A percentile compares a stretch with the other conserved stretches of the same genome.
Evolutionary conservation across 768 basidiomycete species (phyloP).

Genomic region (Suillus discolor): DNA sequence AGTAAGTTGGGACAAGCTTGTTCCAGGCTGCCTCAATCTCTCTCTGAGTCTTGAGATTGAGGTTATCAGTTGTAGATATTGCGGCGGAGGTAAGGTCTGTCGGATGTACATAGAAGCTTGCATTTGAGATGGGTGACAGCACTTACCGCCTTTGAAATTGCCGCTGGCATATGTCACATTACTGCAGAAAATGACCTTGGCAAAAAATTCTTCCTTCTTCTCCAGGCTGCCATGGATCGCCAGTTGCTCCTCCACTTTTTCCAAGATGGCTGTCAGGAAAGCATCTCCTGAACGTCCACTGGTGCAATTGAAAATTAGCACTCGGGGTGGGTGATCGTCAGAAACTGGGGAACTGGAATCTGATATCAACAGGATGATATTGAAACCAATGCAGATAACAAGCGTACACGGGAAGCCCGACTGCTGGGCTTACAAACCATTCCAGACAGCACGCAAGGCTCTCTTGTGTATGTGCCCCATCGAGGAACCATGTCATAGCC

Average conservation of each 20-base stretch:
- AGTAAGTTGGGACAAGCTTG: constrained; percentile 60
- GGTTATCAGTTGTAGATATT: constrained; percentile 61
- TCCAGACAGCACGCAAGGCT: constrained; percentile 84
- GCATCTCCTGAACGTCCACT: constrained; percentile 78
- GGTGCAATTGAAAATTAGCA: constrained; percentile 95
- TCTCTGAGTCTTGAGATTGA: constrained; percentile 71
- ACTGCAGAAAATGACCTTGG: constrained; percentile 91
- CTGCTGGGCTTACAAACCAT: constrained; percentile 78
- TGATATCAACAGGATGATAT: constrained; percentile 10
- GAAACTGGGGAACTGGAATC: constrained; percentile 8
- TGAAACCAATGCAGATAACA: constrained; percentile 6
- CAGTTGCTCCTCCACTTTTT: constrained; percentile 52
- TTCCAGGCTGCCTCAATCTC: constrained; percentile 78
- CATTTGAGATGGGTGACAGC: constrained; percentile 2
- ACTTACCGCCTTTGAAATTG: constrained; percentile 84
- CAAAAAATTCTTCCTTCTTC: constrained; percentile 57
- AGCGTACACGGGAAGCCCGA: constrained; percentile 44
- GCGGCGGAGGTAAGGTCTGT: constrained; percentile 79
- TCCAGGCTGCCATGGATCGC: constrained; percentile 40
- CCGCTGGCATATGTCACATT: constrained; percentile 95
- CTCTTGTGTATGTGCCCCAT: constrained; percentile 94
- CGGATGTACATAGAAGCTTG: constrained; percentile 5
- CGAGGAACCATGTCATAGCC: constrained; percentile 81
- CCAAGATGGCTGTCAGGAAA: constrained; percentile 66
- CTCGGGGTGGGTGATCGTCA: constrained; percentile 41